Evolutionary conservation across 2,329 filamentous ascomycete species (phyloP), one percentile per base, ranked within the genome.

Genomic region (Dactylellina drechsleri): DNA sequence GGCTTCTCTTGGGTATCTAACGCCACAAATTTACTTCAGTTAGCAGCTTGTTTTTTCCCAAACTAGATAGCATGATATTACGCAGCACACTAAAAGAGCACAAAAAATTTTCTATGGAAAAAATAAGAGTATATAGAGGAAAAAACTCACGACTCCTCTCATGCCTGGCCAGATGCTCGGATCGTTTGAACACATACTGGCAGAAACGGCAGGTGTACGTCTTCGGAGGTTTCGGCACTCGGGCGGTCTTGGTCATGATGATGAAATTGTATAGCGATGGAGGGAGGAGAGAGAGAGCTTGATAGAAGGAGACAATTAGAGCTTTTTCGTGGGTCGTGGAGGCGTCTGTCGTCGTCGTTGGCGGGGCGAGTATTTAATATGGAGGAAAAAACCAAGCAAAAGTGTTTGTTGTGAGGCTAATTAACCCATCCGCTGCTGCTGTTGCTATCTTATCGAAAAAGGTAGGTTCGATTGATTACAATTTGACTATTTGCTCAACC

Each of bases 1-100:
- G 71, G 71, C 50, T 75, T 75, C 71, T 75, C 71, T 65, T 75
- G 71, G 49, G 71, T 75, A 47, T 75, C 71, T 75, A 64, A 23
- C 54, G 45, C 41, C 61, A 23, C 64, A 57, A 31, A 53, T 54
- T 23, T 23, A 36, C 31, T 13, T 7, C 18, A 23, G 53, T 74
- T 68, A 68, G 71, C 64, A 58, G 62, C 40, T 15, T 36, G 12
- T 62, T 40, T 40, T 36, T 36, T 36, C 31, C 31, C 31, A 36
- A 20, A n/a, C 53, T 54, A 43, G 18, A 60, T 45, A 18, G 2
- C 31, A 23, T 8, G 26, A 49, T 7, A 61, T 57, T 54, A 52
- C 53, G 12, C 15, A 18, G 43, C 16, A 47, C 50, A 16, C 10
- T 13, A 49, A 31, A 49, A 49, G 18, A 23, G 23, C 23, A 13